A percentile compares a stretch with the other conserved stretches of the same genome.
These are phyloP conservation scores for Corchorus capsularis DNA, from an alignment of 345 rosid species.

Conservation along the genomic window DNA sequence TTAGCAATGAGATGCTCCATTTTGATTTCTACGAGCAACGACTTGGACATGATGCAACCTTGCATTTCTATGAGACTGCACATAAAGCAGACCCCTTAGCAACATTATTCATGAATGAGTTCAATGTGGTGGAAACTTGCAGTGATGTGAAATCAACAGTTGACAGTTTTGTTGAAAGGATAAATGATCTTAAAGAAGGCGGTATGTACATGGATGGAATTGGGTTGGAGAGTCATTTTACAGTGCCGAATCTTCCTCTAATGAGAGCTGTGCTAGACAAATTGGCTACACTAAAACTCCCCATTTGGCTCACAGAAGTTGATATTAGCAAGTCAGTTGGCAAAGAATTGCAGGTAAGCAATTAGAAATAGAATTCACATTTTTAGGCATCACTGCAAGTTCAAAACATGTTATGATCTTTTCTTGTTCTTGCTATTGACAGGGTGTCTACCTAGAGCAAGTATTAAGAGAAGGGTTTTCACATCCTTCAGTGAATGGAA, in stretches of 20 bases:
- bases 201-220: conserved; percentile 67
- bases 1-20: conserved; percentile 90
- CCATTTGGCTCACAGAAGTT: conserved; percentile 89
- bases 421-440: not conserved
- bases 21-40: conserved; percentile 72
- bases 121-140: conserved; percentile 83
- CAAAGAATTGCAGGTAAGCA: conserved; percentile 52
- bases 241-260: conserved; percentile 61
- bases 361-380: not conserved
- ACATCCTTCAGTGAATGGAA: conserved; percentile 79
- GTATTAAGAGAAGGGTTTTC: conserved; percentile 88
- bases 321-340: conserved; percentile 56
- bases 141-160: conserved; percentile 65
- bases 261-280: conserved; percentile 78
- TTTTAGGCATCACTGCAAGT: not conserved
- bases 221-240: conserved; percentile 80
- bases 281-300: conserved; percentile 63
- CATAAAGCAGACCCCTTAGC: conserved; percentile 65
- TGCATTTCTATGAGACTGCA: conserved; percentile 58
- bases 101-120: conserved; percentile 78
- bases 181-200: conserved; percentile 52
- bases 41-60: conserved; percentile 64
- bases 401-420: not conserved
- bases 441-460: conserved; percentile 70
- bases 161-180: conserved; percentile 55